Evolutionary conservation across 1,284 basidiomycete species (phyloP), one percentile per base, ranked within the genome.

Genomic region (Apiotrichum veenhuisii): DNA sequence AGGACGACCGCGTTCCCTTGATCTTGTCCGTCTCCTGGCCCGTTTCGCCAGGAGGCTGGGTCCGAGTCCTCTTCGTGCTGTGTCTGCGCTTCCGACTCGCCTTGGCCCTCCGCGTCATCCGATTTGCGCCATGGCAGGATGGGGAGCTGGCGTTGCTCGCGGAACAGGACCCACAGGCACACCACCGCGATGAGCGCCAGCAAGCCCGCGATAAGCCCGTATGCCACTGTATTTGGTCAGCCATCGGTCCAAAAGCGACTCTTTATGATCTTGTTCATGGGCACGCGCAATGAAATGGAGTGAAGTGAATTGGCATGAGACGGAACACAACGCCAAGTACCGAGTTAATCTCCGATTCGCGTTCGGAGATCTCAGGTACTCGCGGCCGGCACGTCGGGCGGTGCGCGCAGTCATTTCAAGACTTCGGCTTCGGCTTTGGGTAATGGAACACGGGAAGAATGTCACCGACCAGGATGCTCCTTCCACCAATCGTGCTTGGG

Each of bases 401-500:
- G n/a, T n/a, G n/a, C n/a, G n/a, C n/a, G n/a, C n/a, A n/a, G n/a
- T n/a, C n/a, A n/a, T n/a, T 34, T 34, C 33, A 14, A 10, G 8
- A 38, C 2, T 15, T 15, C 37, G 14, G 37, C 33, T 34, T 8
- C 33, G 33, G 41, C n/a, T n/a, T 3, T 23, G 41, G 20, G 22
- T 43, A 17, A 43, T 1, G 10, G 40, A 25, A 12, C 33, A 23
- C 42, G 33, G 27, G 8, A 7, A 15, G n/a, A 30, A 9, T 34
- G 12, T 15, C n/a, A 17, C 53, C 8, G 14, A 54, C 53, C 53
- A 18, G 53, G 53, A 41, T 54, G 46, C 22, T n/a, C 30, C 10
- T 33, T 25, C 53, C 53, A 54, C 53, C 53, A 54, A 30, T 36
- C 38, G 11, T 25, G n/a, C n/a, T n/a, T n/a, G n/a, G n/a, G n/a